Evolutionary conservation across 495 filamentous ascomycete species (phyloP).

Genomic region (Neurospora sp.): DNA sequence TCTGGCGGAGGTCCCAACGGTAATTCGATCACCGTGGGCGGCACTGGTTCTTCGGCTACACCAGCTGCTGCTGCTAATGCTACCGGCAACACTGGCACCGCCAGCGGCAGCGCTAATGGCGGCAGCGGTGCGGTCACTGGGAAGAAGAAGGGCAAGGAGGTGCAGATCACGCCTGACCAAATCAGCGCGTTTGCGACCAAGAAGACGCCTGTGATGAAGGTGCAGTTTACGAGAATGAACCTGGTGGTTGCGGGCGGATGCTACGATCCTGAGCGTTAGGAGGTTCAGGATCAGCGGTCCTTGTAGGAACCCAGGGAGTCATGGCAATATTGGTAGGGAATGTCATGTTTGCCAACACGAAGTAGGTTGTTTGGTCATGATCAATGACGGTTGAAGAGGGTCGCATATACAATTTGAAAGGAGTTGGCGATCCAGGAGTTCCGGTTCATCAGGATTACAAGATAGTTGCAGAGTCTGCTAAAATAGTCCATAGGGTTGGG

Average conservation of each 20-base stretch:
- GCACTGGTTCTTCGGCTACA: constrained; percentile 12
- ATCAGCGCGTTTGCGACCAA: constrained; percentile 90
- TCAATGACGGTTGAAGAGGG: neutral
- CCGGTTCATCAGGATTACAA: neutral
- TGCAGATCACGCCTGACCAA: constrained; percentile 83
- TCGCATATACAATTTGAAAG: neutral
- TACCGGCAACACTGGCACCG: constrained; percentile 18
- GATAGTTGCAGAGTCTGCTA: neutral
- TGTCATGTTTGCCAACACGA: neutral
- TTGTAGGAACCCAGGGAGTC: neutral
- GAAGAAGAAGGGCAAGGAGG: constrained; percentile 84
- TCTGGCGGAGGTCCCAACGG: constrained; percentile 18
- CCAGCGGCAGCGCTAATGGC: constrained; percentile 22
- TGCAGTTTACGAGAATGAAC: constrained; percentile 88
- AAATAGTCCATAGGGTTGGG: neutral
- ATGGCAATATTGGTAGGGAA: neutral
- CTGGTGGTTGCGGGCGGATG: constrained; percentile 79
- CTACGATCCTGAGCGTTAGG: constrained; percentile 44
- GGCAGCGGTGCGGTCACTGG: constrained; percentile 37
- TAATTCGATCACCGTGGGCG: constrained; percentile 24
- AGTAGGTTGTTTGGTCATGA: neutral
- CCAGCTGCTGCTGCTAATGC: constrained; percentile 15
- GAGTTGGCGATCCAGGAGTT: neutral
- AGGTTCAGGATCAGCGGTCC: neutral
- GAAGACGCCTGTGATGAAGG: constrained; percentile 89